These are phyloP conservation scores for Phaffia tasmanica DNA, from an alignment of 768 basidiomycete species.

Conservation along the genomic window DNA sequence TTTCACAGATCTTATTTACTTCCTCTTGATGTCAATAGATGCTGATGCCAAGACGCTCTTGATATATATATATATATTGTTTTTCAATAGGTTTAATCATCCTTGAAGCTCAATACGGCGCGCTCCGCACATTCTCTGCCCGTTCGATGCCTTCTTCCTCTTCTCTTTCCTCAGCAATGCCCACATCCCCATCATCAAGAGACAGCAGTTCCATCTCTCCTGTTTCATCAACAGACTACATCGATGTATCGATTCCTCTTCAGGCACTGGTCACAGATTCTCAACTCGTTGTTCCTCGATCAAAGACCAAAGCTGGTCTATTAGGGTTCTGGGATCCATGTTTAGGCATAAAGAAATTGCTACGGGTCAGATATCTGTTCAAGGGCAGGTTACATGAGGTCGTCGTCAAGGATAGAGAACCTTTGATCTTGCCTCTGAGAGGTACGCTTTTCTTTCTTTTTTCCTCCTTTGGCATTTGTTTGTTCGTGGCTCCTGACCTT, in stretches of 20 bases:
- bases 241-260: slow-evolving; percentile 69
- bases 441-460: too few relatives aligned
- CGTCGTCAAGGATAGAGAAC: too few relatives aligned
- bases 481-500: too few relatives aligned
- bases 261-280: slow-evolving; percentile 70
- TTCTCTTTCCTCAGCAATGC: not conserved
- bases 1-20: not conserved
- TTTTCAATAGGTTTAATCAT: slow-evolving; percentile 56
- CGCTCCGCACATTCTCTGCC: slow-evolving; percentile 37
- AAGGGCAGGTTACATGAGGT: too few relatives aligned
- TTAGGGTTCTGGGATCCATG: slow-evolving; percentile 85
- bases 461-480: too few relatives aligned
- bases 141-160: slow-evolving; percentile 27
- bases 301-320: slow-evolving; percentile 63
- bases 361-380: too few relatives aligned
- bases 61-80: too few relatives aligned
- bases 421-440: too few relatives aligned
- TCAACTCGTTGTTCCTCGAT: slow-evolving; percentile 65
- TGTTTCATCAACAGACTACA: slow-evolving; percentile 28
- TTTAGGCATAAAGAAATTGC: slow-evolving; percentile 52
- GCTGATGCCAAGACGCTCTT: not conserved
- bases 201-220: too few relatives aligned
- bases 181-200: too few relatives aligned
- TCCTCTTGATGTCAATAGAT: not conserved
- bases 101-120: slow-evolving; percentile 61